A percentile compares a stretch with the other conserved stretches of the same genome.
phyloP scores from a whole-genome alignment of 768 basidiomycete genomes.

The Phanerodontia chrysosporium region DNA sequence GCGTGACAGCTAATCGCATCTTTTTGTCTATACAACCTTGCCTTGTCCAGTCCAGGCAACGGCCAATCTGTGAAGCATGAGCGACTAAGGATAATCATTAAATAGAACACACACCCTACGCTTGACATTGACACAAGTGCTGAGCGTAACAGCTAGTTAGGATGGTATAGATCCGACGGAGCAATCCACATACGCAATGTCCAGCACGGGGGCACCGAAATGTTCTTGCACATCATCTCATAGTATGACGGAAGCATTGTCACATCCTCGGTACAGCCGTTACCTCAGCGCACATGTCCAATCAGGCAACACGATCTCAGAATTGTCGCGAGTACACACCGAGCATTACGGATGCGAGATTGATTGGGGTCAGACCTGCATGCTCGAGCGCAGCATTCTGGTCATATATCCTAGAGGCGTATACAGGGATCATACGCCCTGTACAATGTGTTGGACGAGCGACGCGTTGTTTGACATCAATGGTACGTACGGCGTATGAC shows the following conservation, averaged over 20 bases:
- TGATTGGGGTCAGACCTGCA: constrained; percentile 47
- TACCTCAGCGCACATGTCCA: constrained; percentile 27
- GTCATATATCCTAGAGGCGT: constrained; percentile 45
- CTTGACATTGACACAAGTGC: constrained; percentile 42
- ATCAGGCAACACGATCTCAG: not conserved
- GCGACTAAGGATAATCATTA: not conserved
- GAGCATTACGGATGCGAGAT: constrained; percentile 47
- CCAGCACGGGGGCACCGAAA: constrained; percentile 44
- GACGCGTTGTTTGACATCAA: not conserved
- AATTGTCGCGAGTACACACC: constrained; percentile 29
- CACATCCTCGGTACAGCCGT: constrained; percentile 38
- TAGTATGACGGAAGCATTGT: constrained; percentile 38
- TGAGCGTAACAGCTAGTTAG: too few relatives aligned
- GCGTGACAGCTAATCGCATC: constrained; percentile 42
- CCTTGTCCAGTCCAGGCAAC: constrained; percentile 38
- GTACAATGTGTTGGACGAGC: not conserved
- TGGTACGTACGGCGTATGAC: constrained; percentile 44
- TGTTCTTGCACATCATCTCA: constrained; percentile 47
- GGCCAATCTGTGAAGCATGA: constrained; percentile 30
- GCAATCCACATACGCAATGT: constrained; percentile 35
- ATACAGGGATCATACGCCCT: constrained; percentile 52
- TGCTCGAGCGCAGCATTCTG: constrained; percentile 36
- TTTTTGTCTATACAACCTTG: constrained; percentile 38
- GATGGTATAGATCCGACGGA: too few relatives aligned
- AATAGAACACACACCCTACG: constrained; percentile 27